Base-by-base conservation (phyloP, 2,329 filamentous ascomycete species). In the Fusarium irregulare region DNA sequence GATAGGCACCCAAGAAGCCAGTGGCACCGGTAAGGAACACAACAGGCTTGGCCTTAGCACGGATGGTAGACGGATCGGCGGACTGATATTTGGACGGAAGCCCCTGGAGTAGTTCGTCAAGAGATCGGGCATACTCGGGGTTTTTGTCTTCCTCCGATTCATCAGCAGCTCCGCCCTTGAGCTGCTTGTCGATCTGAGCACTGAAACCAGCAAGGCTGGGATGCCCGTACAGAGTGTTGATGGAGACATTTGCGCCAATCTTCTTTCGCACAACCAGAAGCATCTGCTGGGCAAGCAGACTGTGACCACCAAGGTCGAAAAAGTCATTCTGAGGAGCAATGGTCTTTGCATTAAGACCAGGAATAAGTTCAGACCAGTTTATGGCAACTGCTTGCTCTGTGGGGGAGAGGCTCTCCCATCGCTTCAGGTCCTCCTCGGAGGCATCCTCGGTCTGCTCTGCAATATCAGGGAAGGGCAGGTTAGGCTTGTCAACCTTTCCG, bases 11-110 rank as follows among this genome's bases (percentile, higher is more conserved):
- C 21, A 98, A 81, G 83, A 98, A 98, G 23, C 77, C 77, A 3
- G 76, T 98, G 6, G 93, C 93, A 45, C 95, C 94, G 4, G 94
- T 98, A 7, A 98, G 82, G 79, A 98, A 92, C 13, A 96, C 85
- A 0, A 91, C 93, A 12, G 75, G 62, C 60, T 79, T 65, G 67
- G 79, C 73, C 14, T 78, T 70, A 23, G 74, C 49, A 34, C 69
- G 63, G 23, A 75, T 53, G 7, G 73, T 74, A 14, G 60, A 68
- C 2, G 89, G 86, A 12, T 76, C 74, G 2, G 75, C 76, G 4
- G 72, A 67, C 47, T 76, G 77, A 55, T 78, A 79, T 37, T 70
- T 77, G 28, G 73, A 72, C 2, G 88, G 85, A 14, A 92, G 80
- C 34, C 83, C 77, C 30, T 80, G 76, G 16, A 83, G 77, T 13